Base-by-base conservation (phyloP, 139 green algal genomes). In the Chlamydomonas sphaeroides region DNA sequence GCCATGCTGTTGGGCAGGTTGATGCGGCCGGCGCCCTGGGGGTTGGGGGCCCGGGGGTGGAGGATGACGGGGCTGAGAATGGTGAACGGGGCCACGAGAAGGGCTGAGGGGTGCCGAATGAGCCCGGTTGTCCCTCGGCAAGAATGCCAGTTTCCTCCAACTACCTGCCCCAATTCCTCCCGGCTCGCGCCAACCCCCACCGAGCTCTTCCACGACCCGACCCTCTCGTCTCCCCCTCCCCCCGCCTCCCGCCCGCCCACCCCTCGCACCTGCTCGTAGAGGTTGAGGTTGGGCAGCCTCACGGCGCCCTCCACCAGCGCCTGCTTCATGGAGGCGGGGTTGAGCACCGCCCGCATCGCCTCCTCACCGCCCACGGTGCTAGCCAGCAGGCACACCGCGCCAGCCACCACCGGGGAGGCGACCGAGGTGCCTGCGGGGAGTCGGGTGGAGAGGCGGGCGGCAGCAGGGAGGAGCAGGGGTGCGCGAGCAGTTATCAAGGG, bases 241-340 rank as follows among this genome's bases (percentile, higher is more conserved):
- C 66, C 38, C 48, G 28, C 32, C 15, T 49, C 69, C 11, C 86
- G 36, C 57, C 33, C 8, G 75, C 87, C 78, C 96, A 91, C 15
- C 39, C 11, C 1, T 23, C 75, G 18, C 32, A 65, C 62, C 75
- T 87, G 82, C 85, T 98, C 96, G 65, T 95, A 98, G 62, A 98
- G 94, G 88, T 94, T 94, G 20, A 95, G 88, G 15, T 87, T 84
- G 1, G 84, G 69, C 63, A 99, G 89, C 49, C 79, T 75, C 32
- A 80, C 68, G 3, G 97, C 96, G 36, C 97, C 96, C 83, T 99
- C 96, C 68, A 99, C 90, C 70, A 99, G 90, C 73, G 95, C 96
- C 89, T 99, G 97, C 91, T 99, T 99, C 97, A 99, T 99, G 78
- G 87, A 94, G 2, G 94, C 97, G 0, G 97, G 97, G 92, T 99